Evolutionary conservation across 208 protist species (phyloP).

Genomic region (Wallacemonas sp.): DNA sequence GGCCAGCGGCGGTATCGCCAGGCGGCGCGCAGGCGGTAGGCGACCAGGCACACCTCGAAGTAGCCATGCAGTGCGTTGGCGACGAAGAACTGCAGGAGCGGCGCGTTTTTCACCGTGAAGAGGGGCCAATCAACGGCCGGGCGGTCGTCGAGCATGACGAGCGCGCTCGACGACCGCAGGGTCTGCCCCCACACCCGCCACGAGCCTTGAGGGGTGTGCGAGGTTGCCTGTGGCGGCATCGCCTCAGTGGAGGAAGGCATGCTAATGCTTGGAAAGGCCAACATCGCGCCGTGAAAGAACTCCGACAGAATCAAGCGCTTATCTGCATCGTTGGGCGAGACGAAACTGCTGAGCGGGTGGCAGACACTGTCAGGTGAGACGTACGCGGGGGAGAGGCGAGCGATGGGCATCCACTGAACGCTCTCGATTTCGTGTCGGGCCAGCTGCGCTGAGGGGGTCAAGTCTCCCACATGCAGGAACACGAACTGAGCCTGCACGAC

Average conservation of each 20-base stretch:
- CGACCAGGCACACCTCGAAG: conserved; percentile 49
- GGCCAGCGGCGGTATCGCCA: background rate
- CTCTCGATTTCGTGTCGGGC: conserved; percentile 50
- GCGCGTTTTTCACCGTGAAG: conserved; percentile 46
- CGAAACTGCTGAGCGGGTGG: conserved; percentile 52
- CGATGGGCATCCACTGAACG: conserved; percentile 65
- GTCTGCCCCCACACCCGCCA: conserved; percentile 74
- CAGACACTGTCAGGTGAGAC: conserved; percentile 31
- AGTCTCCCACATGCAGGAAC: conserved; percentile 67
- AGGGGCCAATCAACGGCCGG: conserved; percentile 67
- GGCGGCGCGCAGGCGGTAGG: conserved; percentile 30
- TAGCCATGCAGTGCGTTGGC: conserved; percentile 69
- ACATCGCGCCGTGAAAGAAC: conserved; percentile 40
- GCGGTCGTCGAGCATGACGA: conserved; percentile 53
- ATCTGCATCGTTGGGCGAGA: conserved; percentile 42
- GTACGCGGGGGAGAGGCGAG: conserved; percentile 16
- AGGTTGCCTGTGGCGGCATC: background rate
- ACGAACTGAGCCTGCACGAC: conserved; percentile 74
- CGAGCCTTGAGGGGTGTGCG: conserved; percentile 1
- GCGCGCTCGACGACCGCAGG: conserved; percentile 50
- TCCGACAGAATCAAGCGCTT: conserved; percentile 40
- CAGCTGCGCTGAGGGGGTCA: conserved; percentile 53
- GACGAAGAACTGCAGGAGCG: conserved; percentile 39
- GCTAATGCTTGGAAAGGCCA: conserved; percentile 51
- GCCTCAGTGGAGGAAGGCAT: conserved; percentile 8